phyloP scores from a whole-genome alignment of 495 filamentous ascomycete species.

The Lasiosphaeria miniovina region DNA sequence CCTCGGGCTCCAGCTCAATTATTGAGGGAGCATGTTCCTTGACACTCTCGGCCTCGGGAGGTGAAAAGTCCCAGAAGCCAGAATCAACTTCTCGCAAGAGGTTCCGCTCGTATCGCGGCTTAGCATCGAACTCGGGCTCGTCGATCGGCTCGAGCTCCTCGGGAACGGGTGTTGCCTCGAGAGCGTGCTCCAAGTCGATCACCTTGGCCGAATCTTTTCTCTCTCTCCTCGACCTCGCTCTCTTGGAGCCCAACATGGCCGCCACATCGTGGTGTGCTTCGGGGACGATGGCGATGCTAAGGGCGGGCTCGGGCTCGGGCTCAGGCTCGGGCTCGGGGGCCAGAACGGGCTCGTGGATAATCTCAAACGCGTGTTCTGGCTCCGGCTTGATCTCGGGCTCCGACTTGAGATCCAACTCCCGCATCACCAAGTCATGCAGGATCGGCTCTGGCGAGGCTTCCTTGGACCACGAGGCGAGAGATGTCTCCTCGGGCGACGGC shows the following conservation, averaged over 20 bases:
- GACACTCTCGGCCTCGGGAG: conserved; percentile 16
- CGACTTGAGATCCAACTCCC: background rate
- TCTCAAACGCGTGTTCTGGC: background rate
- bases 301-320: conserved; percentile 7
- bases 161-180: conserved; percentile 12
- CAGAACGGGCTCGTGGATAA: background rate
- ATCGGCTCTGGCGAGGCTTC: conserved; percentile 3
- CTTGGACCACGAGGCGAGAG: conserved; percentile 6
- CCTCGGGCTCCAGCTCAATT: conserved; percentile 20
- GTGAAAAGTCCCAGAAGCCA: conserved; percentile 30
- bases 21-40: conserved; percentile 20
- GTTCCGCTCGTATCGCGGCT: conserved; percentile 6
- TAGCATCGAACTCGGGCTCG: conserved; percentile 14
- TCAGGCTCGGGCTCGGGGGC: conserved; percentile 3
- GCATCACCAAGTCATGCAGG: background rate
- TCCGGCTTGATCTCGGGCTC: background rate
- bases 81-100: conserved; percentile 29
- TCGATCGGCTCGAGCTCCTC: conserved; percentile 17
- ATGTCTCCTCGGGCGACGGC: conserved; percentile 20
- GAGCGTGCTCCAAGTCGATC: conserved; percentile 21
- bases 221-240: conserved; percentile 11
- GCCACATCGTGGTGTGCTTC: conserved; percentile 3
- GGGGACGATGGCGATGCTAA: conserved; percentile 10
- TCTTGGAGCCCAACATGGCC: background rate
- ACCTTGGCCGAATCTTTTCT: conserved; percentile 30